These are phyloP conservation scores for Debaryomycetaceae sp. DNA, from an alignment of 1,139 yeast species.

Conservation along the genomic window DNA sequence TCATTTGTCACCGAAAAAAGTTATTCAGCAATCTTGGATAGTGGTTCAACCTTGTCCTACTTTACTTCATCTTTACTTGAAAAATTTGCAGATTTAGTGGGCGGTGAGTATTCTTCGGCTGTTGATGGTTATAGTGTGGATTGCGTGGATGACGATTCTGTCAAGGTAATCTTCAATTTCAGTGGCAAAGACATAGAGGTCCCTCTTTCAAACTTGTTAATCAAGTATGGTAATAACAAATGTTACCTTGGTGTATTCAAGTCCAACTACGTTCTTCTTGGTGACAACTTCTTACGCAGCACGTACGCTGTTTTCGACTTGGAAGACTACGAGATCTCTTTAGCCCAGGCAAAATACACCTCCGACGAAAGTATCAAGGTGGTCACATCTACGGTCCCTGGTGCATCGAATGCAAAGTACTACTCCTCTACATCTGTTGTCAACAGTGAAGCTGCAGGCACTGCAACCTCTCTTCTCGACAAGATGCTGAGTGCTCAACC, in stretches of 20 bases:
- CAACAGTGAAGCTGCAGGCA: background rate
- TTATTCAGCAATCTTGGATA: slow-evolving; percentile 36
- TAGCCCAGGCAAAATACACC: slow-evolving; percentile 59
- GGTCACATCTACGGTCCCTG: slow-evolving; percentile 41
- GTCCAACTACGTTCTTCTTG: slow-evolving; percentile 39
- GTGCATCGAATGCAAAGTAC: slow-evolving; percentile 24
- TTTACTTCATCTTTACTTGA: slow-evolving; percentile 25
- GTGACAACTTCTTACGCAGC: slow-evolving; percentile 70
- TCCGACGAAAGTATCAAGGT: slow-evolving; percentile 41
- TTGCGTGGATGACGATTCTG: slow-evolving; percentile 17
- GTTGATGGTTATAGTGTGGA: slow-evolving; percentile 14
- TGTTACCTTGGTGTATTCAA: slow-evolving; percentile 31
- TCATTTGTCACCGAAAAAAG: slow-evolving; percentile 14
- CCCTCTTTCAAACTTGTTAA: slow-evolving; percentile 28
- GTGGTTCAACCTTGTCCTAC: slow-evolving; percentile 41
- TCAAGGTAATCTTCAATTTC: slow-evolving; percentile 32
- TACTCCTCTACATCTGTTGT: slow-evolving; percentile 6
- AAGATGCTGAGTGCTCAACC: background rate
- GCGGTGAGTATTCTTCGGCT: slow-evolving; percentile 1
- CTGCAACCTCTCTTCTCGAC: slow-evolving; percentile 1
- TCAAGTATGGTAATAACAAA: slow-evolving; percentile 10
- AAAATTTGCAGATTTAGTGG: slow-evolving; percentile 24
- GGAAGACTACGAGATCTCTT: slow-evolving; percentile 57
- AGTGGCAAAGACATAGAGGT: slow-evolving; percentile 37
- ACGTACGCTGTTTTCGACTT: slow-evolving; percentile 80